Conservation (phyloP, 257 asterid species). For the Voacanga thouarsii region DNA sequence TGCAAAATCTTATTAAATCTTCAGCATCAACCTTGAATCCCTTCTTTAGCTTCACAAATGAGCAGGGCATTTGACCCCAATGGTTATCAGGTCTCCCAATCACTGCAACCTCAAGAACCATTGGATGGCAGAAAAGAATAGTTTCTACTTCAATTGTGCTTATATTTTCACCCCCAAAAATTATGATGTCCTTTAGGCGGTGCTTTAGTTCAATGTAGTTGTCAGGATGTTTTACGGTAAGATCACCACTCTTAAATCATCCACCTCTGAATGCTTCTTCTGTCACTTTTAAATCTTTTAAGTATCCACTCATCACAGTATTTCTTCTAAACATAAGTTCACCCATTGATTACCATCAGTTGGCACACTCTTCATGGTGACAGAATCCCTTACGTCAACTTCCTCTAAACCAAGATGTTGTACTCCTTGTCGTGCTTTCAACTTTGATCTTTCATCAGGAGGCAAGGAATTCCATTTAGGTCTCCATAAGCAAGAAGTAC, state of each 20-base stretch:
- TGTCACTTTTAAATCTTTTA: constrained; percentile 30
- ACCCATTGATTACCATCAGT: constrained; percentile 35
- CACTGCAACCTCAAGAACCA: constrained; percentile 39
- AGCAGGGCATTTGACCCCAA: constrained; percentile 49
- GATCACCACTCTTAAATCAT: constrained; percentile 40
- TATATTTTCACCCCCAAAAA: constrained; percentile 45
- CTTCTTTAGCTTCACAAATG: constrained; percentile 36
- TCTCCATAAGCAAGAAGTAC: constrained; percentile 32
- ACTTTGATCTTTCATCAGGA: constrained; percentile 20
- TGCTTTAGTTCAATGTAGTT: constrained; percentile 35
- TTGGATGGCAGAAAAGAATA: constrained; percentile 31
- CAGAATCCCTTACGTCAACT: constrained; percentile 29
- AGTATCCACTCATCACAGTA: constrained; percentile 41
- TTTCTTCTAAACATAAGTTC: constrained; percentile 40
- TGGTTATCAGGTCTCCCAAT: constrained; percentile 40
- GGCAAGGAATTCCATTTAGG: constrained; percentile 40
- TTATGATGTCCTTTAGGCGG: constrained; percentile 32
- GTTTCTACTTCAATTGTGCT: constrained; percentile 37
- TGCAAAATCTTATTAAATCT: constrained; percentile 34
- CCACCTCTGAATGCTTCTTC: constrained; percentile 34
- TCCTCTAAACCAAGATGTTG: constrained; percentile 30
- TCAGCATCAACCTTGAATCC: constrained; percentile 17
- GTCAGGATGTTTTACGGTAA: constrained; percentile 40
- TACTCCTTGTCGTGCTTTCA: constrained; percentile 37
- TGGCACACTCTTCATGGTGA: constrained; percentile 21